A percentile compares a stretch with the other conserved stretches of the same genome.
Evolutionary conservation across 257 asterid genomes (phyloP).

Genomic region (Nicotiana attenuata): DNA sequence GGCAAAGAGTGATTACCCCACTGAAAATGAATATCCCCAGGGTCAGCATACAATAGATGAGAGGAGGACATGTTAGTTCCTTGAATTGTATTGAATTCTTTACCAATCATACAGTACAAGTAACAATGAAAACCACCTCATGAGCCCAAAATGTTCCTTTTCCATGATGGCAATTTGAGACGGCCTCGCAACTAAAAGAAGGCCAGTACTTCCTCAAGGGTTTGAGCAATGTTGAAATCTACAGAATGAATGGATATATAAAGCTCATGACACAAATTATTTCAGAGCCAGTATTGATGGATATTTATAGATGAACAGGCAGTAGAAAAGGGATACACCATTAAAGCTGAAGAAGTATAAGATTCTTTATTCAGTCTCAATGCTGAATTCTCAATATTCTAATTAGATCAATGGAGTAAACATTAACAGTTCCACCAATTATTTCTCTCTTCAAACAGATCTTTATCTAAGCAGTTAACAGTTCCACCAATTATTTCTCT

Average conservation of each 20-base stretch:
- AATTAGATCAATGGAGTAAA: neutral
- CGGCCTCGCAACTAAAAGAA: conserved; percentile 49
- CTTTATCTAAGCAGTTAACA: neutral
- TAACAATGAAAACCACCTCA: conserved; percentile 48
- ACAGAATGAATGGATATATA: conserved; percentile 11
- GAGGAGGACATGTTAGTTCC: conserved; percentile 39
- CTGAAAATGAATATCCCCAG: conserved; percentile 41
- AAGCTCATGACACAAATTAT: neutral
- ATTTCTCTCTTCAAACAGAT: neutral
- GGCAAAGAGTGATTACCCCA: conserved; percentile 64
- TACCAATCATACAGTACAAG: conserved; percentile 6
- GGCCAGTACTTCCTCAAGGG: conserved; percentile 76
- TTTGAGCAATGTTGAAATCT: conserved; percentile 59
- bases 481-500: neutral
- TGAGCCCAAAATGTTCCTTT: conserved; percentile 93
- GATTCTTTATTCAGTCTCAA: neutral
- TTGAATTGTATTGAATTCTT: conserved; percentile 13
- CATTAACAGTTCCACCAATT: neutral
- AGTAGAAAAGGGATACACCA: neutral
- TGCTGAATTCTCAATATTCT: neutral
- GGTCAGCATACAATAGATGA: conserved; percentile 38
- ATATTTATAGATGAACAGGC: neutral
- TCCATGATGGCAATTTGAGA: conserved; percentile 70
- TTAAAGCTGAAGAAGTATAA: neutral
- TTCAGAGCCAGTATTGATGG: neutral